Conservation (phyloP, 495 filamentous ascomycete species). For the Staphylotrichum tortipilum region DNA sequence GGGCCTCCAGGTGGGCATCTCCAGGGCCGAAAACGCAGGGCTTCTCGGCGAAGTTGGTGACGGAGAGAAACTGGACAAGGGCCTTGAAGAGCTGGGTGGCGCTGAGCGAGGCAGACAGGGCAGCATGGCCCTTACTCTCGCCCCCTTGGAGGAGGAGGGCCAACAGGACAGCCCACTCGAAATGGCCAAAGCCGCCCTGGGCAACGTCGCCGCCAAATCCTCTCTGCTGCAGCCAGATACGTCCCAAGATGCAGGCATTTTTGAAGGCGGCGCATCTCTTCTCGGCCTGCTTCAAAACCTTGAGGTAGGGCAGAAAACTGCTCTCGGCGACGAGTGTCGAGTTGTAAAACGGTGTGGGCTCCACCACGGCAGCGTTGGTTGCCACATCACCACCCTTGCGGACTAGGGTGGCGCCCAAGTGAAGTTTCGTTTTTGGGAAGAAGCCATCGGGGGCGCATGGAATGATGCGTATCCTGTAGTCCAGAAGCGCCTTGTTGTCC, state of each 20-base stretch:
- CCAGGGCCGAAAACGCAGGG: conserved; percentile 48
- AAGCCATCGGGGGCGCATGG: conserved; percentile 55
- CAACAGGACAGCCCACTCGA: conserved; percentile 75
- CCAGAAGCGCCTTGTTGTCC: conserved; percentile 18
- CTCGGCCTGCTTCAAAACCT: conserved; percentile 55
- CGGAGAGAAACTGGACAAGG: conserved; percentile 71
- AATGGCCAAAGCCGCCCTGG: conserved; percentile 83
- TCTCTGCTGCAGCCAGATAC: conserved; percentile 81
- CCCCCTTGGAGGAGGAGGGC: conserved; percentile 75
- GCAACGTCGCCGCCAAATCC: conserved; percentile 60
- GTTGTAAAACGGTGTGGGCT: conserved; percentile 82
- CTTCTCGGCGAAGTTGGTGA: conserved; percentile 55
- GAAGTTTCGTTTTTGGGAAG: conserved; percentile 61
- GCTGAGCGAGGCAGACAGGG: conserved; percentile 72
- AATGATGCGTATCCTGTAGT: conserved; percentile 67
- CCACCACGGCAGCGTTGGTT: conserved; percentile 23
- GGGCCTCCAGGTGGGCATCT: conserved; percentile 22
- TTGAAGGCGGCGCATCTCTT: conserved; percentile 62
- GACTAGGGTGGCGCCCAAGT: conserved; percentile 61
- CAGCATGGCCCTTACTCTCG: conserved; percentile 55
- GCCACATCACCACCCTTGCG: conserved; percentile 40
- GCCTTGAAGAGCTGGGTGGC: conserved; percentile 94
- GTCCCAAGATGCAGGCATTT: conserved; percentile 77
- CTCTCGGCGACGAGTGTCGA: conserved; percentile 72
- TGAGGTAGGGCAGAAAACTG: conserved; percentile 61